Evolutionary conservation across 2,329 filamentous ascomycete species (phyloP).

Genomic region (Thermochaetoides dissita): DNA sequence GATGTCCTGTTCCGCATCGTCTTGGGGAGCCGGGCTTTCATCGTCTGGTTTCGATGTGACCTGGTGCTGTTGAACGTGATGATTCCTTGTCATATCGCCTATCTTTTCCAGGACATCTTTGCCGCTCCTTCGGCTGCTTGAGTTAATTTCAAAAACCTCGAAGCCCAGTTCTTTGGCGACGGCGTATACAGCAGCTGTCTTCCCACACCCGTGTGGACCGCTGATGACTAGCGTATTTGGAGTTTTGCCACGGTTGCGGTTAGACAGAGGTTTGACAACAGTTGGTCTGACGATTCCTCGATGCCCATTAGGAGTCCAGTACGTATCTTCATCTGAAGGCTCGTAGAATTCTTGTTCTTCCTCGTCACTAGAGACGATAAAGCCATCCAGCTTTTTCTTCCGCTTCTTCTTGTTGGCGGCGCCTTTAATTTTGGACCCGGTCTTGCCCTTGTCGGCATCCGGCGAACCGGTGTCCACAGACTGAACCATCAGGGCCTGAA

Average conservation of each 20-base stretch:
- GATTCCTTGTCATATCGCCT: conserved; percentile 93
- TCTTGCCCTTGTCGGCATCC: conserved; percentile 21
- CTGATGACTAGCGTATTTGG: conserved; percentile 76
- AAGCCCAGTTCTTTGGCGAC: conserved; percentile 84
- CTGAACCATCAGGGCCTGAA: conserved; percentile 60
- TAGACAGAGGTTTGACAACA: conserved; percentile 34
- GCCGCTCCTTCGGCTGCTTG: conserved; percentile 68
- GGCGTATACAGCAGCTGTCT: conserved; percentile 84
- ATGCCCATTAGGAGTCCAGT: conserved; percentile 26
- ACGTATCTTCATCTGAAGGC: conserved; percentile 45
- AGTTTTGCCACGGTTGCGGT: conserved; percentile 34
- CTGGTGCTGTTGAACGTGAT: conserved; percentile 55
- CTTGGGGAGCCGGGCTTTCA: conserved; percentile 21
- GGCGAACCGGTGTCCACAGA: conserved; percentile 52
- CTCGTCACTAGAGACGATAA: conserved; percentile 67
- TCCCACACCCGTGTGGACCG: conserved; percentile 79
- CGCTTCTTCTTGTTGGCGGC: conserved; percentile 45
- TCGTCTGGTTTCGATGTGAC: conserved; percentile 18
- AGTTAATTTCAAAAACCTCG: conserved; percentile 89
- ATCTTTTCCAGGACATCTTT: conserved; percentile 84
- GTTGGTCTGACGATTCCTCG: conserved; percentile 34
- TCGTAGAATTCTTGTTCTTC: conserved; percentile 58
- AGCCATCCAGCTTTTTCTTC: conserved; percentile 63
- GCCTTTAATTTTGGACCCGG: conserved; percentile 16
- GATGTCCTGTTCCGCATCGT: conserved; percentile 41